Evolutionary conservation across 2,329 filamentous ascomycete genomes (phyloP), one percentile per base, ranked within the genome.

Genomic region (Chaetomiaceae sp.): DNA sequence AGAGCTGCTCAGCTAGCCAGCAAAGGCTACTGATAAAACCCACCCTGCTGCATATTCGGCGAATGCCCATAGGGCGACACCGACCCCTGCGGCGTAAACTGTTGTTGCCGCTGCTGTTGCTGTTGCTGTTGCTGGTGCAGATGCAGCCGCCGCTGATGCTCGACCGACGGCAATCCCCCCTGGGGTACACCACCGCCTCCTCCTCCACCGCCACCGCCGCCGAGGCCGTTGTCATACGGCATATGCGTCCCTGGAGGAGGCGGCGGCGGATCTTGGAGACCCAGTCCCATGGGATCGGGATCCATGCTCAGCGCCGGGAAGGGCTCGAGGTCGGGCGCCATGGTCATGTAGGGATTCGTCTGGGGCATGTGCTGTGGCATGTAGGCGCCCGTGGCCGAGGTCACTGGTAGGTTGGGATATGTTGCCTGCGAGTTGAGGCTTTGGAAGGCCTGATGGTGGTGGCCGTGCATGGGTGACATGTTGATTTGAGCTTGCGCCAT

Each of bases 61-160:
- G 74, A 75, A 38, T 68, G 71, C 2, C 64, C 61, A 54, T 70
- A 76, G 0, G 74, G 73, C 30, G 74, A 75, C 11, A 68, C 67
- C 2, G 73, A 75, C 6, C 73, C 73, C 32, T 70, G 69, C 16
- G 67, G 68, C 20, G 67, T 67, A 51, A 67, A 76, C 29, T 70
- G 71, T 18, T 69, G 58, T 3, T 44, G 63, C 14, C 62, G 60
- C 20, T 65, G 63, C 45, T 38, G 42, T 9, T 34, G 49, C 6
- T 52, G 50, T 7, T 41, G 50, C 3, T 48, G 40, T 10, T 44
- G 34, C 8, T 42, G 41, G 16, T 47, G 46, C 14, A 23, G 36
- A 5, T 33, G 41, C 11, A n/a, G n/a, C n/a, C 36, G 44, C 9
- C 36, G 42, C 23, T 32, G 40, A 16, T 45, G 27, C n/a, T 7